Percentiles rank a stretch among this genome's conserved stretches.
Evolutionary conservation across 2,329 filamentous ascomycete genomes (phyloP).

Genomic region (Raffaelea arxii): DNA sequence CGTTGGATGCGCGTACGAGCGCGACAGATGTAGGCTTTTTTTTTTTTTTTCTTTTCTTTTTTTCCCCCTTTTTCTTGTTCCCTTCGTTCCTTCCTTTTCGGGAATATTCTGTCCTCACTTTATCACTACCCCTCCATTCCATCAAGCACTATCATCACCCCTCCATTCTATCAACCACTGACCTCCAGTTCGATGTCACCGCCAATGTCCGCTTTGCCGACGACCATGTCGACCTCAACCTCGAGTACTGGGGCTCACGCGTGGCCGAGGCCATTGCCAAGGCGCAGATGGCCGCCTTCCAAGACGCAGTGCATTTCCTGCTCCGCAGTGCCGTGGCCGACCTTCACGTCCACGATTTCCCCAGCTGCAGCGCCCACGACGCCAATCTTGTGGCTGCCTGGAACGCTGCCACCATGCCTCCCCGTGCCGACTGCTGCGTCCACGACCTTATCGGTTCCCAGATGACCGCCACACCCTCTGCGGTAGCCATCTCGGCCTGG

Average conservation of each 20-base stretch:
- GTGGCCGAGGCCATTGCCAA: not conserved
- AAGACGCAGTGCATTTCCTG: not conserved
- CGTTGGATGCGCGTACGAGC: not conserved
- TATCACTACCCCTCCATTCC: not conserved
- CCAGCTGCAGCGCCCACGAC: not conserved
- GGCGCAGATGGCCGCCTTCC: not conserved
- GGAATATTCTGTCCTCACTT: not conserved
- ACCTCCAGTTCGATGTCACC: not conserved
- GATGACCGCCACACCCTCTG: not conserved
- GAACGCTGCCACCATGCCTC: not conserved
- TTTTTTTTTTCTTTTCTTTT: not conserved
- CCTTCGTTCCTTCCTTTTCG: not conserved
- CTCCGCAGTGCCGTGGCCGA: not conserved
- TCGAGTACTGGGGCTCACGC: not conserved
- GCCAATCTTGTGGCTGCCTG: not conserved
- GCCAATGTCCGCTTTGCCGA: not conserved
- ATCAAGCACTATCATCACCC: too few relatives aligned
- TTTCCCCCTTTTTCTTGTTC: not conserved
- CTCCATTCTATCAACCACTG: too few relatives aligned
- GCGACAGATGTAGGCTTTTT: not conserved
- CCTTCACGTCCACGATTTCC: not conserved
- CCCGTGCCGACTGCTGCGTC: not conserved
- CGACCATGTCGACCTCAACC: not conserved
- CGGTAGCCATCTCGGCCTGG: constrained; percentile 35
- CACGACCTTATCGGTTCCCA: not conserved